Evolutionary conservation across 2,329 filamentous ascomycete species (phyloP).

Genomic region (Trichoderma asperellum): DNA sequence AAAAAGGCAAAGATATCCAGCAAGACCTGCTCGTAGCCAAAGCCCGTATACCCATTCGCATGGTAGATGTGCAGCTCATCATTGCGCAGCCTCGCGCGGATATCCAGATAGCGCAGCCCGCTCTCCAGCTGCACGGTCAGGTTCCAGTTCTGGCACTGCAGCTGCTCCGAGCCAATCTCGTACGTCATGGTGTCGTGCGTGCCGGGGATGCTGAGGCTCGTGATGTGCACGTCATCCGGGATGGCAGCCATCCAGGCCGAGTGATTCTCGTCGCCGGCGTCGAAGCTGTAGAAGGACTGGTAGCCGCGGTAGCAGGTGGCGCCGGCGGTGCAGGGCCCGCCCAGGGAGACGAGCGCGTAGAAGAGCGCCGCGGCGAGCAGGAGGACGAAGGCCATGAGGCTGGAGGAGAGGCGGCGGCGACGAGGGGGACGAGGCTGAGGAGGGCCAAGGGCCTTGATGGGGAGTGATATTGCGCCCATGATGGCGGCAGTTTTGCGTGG

Average conservation of each 20-base stretch:
- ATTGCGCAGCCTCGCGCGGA: conserved; percentile 50
- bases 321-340: conserved; percentile 36
- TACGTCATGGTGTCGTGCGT: conserved; percentile 60
- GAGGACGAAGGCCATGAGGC: conserved; percentile 13
- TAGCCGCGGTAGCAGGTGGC: conserved; percentile 40
- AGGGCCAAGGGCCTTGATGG: not conserved
- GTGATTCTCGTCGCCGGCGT: conserved; percentile 40
- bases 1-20: conserved; percentile 52
- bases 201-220: conserved; percentile 54
- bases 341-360: conserved; percentile 36
- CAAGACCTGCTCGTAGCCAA: conserved; percentile 49
- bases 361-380: conserved; percentile 36
- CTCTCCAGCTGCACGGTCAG: conserved; percentile 50
- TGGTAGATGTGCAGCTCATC: conserved; percentile 54
- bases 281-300: conserved; percentile 47
- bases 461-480: conserved; percentile 15
- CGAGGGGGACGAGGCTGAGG: not conserved
- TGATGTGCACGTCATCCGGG: conserved; percentile 47
- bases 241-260: conserved; percentile 51
- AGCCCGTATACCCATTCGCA: conserved; percentile 50
- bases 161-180: conserved; percentile 40
- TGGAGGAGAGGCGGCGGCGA: conserved; percentile 17
- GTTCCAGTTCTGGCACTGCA: conserved; percentile 54
- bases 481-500: not conserved
- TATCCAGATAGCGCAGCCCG: conserved; percentile 56